These are phyloP conservation scores for Paraconiothyrium sp. DNA, from an alignment of 2,329 filamentous ascomycete species.

Conservation along the genomic window DNA sequence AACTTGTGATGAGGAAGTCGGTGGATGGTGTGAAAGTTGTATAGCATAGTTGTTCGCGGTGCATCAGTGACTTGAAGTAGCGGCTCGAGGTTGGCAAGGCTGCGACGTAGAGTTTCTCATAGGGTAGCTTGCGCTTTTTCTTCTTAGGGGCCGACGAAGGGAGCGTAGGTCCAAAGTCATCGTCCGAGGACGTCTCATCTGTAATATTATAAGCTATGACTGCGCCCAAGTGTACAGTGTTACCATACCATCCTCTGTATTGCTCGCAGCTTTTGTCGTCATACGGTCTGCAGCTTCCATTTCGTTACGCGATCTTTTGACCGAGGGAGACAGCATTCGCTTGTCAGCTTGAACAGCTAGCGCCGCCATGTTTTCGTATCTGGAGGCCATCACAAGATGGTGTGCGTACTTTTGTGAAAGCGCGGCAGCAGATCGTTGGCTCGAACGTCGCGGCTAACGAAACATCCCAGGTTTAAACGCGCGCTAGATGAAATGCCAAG, in stretches of 20 bases:
- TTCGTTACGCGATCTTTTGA: constrained; percentile 33
- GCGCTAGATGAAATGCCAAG: background rate
- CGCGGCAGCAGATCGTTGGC: background rate
- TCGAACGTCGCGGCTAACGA: constrained; percentile 3
- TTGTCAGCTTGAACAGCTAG: constrained; percentile 8
- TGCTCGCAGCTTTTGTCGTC: constrained; percentile 17
- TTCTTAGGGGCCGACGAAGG: constrained; percentile 84
- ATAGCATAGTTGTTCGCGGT: constrained; percentile 92
- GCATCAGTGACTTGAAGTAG: constrained; percentile 98
- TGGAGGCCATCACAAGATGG: background rate
- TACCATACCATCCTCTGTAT: constrained; percentile 23
- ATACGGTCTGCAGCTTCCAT: constrained; percentile 31
- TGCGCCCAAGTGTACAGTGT: constrained; percentile 19
- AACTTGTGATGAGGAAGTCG: constrained; percentile 95
- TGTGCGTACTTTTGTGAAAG: background rate
- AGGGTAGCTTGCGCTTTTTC: constrained; percentile 88
- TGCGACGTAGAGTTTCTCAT: constrained; percentile 94
- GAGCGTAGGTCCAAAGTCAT: constrained; percentile 89
- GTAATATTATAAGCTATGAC: constrained; percentile 20
- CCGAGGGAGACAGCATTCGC: constrained; percentile 20
- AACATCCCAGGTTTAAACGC: background rate
- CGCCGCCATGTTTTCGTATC: constrained; percentile 12
- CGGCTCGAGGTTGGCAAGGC: constrained; percentile 82
- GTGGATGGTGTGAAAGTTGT: constrained; percentile 88
- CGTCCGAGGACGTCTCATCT: constrained; percentile 71